phyloP scores from a whole-genome alignment of 192 early-diverging fungal genomes.

The Coemansia sp. region DNA sequence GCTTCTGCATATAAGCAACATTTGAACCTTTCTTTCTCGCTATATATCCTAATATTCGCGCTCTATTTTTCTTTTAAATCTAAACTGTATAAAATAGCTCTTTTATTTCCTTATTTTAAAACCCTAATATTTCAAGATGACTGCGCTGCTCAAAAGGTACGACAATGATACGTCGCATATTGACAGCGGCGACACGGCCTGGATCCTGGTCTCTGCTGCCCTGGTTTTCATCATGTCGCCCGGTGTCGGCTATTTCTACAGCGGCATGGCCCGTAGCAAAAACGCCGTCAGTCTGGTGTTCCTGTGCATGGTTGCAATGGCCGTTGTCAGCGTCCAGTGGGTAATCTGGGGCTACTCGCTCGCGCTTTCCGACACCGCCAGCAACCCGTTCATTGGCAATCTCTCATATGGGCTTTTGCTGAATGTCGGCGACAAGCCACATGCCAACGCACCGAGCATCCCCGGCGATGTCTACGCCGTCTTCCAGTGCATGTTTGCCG shows the following conservation, averaged over 20 bases:
- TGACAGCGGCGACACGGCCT: slow-evolving; percentile 59
- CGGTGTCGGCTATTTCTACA: slow-evolving; percentile 94
- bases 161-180: slow-evolving; percentile 38
- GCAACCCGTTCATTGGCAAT: slow-evolving; percentile 73
- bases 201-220: slow-evolving; percentile 67
- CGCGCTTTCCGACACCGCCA: slow-evolving; percentile 74
- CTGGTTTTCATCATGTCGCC: slow-evolving; percentile 95
- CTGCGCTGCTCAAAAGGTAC: slow-evolving; percentile 12
- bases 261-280: slow-evolving; percentile 88
- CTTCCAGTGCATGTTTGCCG: slow-evolving; percentile 92
- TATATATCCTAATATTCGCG: not conserved
- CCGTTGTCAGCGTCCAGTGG: slow-evolving; percentile 92
- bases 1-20: not conserved
- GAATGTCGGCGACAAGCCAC: slow-evolving; percentile 55
- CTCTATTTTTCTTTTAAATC: not conserved
- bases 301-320: slow-evolving; percentile 73
- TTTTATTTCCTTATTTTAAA: not conserved
- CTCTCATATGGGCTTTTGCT: slow-evolving; percentile 70
- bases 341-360: slow-evolving; percentile 87
- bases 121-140: slow-evolving; percentile 14
- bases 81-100: not conserved
- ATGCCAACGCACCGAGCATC: slow-evolving; percentile 59
- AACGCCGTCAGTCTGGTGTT: slow-evolving; percentile 89
- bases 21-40: not conserved
- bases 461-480: slow-evolving; percentile 77